Conservation (phyloP, 2,329 filamentous ascomycete genomes). For the Alternaria solani region DNA sequence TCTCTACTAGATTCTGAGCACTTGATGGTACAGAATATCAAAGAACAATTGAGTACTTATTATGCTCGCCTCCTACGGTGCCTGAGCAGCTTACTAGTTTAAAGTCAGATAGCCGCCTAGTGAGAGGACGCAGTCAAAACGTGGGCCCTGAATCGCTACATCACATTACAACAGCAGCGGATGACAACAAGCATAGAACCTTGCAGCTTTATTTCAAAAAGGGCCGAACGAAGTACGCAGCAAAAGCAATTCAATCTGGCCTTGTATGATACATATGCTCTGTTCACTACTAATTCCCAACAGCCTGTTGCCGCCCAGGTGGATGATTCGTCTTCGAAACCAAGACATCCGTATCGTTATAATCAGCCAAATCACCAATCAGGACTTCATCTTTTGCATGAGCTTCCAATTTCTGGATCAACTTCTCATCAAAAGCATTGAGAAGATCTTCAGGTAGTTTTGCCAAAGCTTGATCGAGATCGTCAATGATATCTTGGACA, state of each 20-base stretch:
- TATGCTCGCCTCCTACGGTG: not conserved
- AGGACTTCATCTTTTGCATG: not conserved
- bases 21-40: not conserved
- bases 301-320: not conserved
- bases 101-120: not conserved
- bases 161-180: not conserved
- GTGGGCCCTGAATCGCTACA: not conserved
- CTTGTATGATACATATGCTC: not conserved
- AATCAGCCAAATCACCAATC: not conserved
- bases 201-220: not conserved
- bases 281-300: not conserved
- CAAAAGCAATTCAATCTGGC: rapidly evolving
- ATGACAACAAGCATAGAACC: not conserved
- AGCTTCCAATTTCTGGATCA: not conserved
- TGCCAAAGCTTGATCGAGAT: constrained; percentile 33
- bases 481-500: constrained; percentile 31
- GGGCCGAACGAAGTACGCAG: not conserved
- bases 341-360: not conserved
- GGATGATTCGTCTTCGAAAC: not conserved
- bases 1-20: not conserved
- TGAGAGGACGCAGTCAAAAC: not conserved
- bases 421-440: not conserved
- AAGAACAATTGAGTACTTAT: not conserved
- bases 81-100: not conserved
- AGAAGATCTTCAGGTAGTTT: constrained; percentile 9